Evolutionary conservation across 495 filamentous ascomycete species (phyloP).

Genomic region (Chaetomium cochliodes): DNA sequence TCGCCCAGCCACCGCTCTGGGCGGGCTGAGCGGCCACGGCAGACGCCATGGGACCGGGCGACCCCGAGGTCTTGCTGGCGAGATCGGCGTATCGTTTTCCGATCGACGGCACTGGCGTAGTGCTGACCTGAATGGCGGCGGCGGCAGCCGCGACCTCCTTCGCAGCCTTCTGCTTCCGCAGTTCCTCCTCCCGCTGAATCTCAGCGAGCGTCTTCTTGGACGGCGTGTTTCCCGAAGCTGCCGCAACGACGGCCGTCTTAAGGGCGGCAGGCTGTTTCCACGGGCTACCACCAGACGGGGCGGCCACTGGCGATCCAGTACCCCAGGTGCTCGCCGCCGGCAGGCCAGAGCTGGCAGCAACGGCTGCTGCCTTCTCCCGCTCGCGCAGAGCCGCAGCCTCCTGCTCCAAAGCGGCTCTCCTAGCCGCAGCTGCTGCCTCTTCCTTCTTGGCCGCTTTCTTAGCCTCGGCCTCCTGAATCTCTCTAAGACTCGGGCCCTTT

Average conservation of each 20-base stretch:
- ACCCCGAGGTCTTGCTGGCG: conserved; percentile 64
- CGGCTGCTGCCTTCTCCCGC: conserved; percentile 60
- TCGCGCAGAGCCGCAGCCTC: conserved; percentile 60
- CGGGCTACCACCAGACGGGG: conserved; percentile 56
- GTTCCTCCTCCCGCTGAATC: conserved; percentile 95
- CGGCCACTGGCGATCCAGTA: conserved; percentile 60
- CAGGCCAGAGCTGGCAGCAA: conserved; percentile 64
- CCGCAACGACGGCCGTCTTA: conserved; percentile 32
- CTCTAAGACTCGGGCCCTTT: conserved; percentile 89
- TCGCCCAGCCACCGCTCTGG: conserved; percentile 77
- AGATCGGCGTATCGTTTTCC: conserved; percentile 96
- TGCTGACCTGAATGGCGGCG: conserved; percentile 41
- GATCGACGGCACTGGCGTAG: conserved; percentile 47
- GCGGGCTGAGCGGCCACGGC: conserved; percentile 27
- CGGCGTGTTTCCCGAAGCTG: conserved; percentile 43
- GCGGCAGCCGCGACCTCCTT: conserved; percentile 45
- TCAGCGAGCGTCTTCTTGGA: conserved; percentile 90
- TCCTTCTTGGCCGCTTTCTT: conserved; percentile 89
- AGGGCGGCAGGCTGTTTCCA: conserved; percentile 56
- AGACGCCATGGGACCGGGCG: conserved; percentile 22
- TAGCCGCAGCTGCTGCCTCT: conserved; percentile 74
- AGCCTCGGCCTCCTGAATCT: conserved; percentile 95
- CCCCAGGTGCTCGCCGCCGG: conserved; percentile 92
- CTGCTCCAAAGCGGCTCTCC: conserved; percentile 71
- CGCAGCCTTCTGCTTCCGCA: conserved; percentile 73